Evolutionary conservation across 441 rosid genomes (phyloP).

Genomic region (Erysimum cheiri): DNA sequence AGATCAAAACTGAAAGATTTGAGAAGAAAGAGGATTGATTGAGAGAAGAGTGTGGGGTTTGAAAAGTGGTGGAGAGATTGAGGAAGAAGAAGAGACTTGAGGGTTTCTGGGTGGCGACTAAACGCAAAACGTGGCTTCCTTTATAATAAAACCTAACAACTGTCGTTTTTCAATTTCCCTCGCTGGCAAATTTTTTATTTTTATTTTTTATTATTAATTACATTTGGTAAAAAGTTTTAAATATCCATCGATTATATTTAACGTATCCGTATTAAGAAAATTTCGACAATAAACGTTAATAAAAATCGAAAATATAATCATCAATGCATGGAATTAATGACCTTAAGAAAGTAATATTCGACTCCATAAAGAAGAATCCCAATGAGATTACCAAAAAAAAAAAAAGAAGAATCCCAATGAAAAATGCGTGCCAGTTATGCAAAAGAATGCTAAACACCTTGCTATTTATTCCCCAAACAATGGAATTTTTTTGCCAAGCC

Average conservation of each 20-base stretch:
- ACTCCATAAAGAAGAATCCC: too few relatives aligned
- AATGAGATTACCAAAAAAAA: too few relatives aligned
- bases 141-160: slow-evolving; percentile 42
- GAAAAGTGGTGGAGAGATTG: slow-evolving; percentile 35
- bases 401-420: too few relatives aligned
- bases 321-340: too few relatives aligned
- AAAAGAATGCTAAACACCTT: too few relatives aligned
- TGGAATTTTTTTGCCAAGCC: too few relatives aligned
- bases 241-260: slow-evolving; percentile 6
- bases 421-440: too few relatives aligned
- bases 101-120: slow-evolving; percentile 49
- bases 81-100: slow-evolving; percentile 28
- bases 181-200: slow-evolving; percentile 35
- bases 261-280: too few relatives aligned
- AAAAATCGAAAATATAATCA: too few relatives aligned
- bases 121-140: slow-evolving; percentile 45
- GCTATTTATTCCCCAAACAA: too few relatives aligned
- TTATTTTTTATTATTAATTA: neutral
- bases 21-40: neutral
- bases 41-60: slow-evolving; percentile 22
- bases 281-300: too few relatives aligned
- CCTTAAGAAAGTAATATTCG: too few relatives aligned
- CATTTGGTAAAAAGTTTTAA: neutral
- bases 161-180: slow-evolving; percentile 41
- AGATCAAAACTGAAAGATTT: neutral